Percentiles rank a stretch among this genome's conserved stretches.
Conservation (phyloP, 345 rosid genomes). For the Hypericum androsaemum region DNA sequence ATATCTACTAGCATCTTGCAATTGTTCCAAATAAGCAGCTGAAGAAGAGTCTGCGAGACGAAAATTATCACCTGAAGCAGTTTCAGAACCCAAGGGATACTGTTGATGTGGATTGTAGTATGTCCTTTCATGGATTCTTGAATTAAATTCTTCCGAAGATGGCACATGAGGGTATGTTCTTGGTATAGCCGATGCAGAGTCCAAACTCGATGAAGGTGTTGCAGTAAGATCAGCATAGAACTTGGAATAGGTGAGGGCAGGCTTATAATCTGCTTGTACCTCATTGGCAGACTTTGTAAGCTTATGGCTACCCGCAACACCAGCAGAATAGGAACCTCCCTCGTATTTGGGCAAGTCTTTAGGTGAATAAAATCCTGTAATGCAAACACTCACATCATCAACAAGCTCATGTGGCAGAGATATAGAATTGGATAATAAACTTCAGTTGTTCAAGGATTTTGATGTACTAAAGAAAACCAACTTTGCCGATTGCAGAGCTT, state of each 20-base stretch:
- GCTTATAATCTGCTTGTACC: slow-evolving; percentile 17
- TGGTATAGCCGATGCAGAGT: slow-evolving; percentile 28
- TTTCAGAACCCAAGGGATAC: slow-evolving; percentile 13
- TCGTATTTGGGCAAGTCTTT: slow-evolving; percentile 22
- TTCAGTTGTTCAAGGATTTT: no score
- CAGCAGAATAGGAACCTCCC: slow-evolving; percentile 21
- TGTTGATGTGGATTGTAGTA: slow-evolving; percentile 19
- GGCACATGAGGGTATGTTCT: slow-evolving; percentile 24
- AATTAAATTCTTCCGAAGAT: slow-evolving; percentile 18
- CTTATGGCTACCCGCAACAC: slow-evolving; percentile 21
- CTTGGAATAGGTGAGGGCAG: slow-evolving; percentile 22
- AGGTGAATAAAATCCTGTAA: slow-evolving; percentile 33
- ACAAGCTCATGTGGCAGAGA: neutral
- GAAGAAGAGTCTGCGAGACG: slow-evolving; percentile 19
- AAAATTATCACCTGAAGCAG: slow-evolving; percentile 10
- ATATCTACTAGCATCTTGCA: slow-evolving; percentile 7
- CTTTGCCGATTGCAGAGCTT: no score
- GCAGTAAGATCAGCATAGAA: slow-evolving; percentile 22
- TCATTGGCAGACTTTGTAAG: slow-evolving; percentile 21
- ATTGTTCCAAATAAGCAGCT: slow-evolving; percentile 16
- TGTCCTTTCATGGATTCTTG: slow-evolving; percentile 23
- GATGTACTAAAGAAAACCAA: no score
- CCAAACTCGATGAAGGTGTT: slow-evolving; percentile 18
- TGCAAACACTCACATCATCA: no score
- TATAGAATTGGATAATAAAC: neutral